Percentiles rank a stretch among this genome's conserved stretches.
Evolutionary conservation across 192 early-diverging fungal genomes (phyloP).

Genomic region (Backusella australiensis): DNA sequence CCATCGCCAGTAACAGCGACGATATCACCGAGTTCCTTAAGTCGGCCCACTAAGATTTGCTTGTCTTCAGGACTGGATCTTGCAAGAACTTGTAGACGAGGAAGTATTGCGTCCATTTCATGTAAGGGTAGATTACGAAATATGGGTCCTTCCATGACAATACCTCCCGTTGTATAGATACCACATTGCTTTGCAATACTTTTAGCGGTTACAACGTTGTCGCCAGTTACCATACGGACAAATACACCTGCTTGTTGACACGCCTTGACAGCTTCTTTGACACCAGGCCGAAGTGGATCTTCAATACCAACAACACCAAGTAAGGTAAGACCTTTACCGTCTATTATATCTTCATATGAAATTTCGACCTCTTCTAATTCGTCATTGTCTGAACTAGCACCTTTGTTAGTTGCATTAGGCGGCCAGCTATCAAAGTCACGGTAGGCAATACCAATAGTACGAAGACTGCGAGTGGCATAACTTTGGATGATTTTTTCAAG

Average conservation of each 20-base stretch:
- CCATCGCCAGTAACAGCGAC: constrained; percentile 99
- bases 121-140: constrained; percentile 82
- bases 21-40: constrained; percentile 89
- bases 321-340: constrained; percentile 61
- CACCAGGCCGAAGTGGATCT: constrained; percentile 95
- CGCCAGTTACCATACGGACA: constrained; percentile 99
- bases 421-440: constrained; percentile 76
- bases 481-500: constrained; percentile 55
- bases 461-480: constrained; percentile 80
- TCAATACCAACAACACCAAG: constrained; percentile 94
- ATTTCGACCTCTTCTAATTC: constrained; percentile 51
- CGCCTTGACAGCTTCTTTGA: constrained; percentile 81
- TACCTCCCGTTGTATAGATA: constrained; percentile 84
- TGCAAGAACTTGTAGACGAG: constrained; percentile 92
- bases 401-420: constrained; percentile 26
- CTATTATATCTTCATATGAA: constrained; percentile 48
- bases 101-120: constrained; percentile 90
- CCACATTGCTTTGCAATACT: constrained; percentile 94
- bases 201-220: constrained; percentile 90
- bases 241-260: constrained; percentile 91
- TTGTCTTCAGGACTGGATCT: constrained; percentile 96
- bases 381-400: not conserved
- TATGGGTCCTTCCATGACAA: constrained; percentile 92
- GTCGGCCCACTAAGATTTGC: constrained; percentile 86
- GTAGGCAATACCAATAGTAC: constrained; percentile 90